phyloP scores from a whole-genome alignment of 169 alveolate genomes.

The Plasmodium sp. region DNA sequence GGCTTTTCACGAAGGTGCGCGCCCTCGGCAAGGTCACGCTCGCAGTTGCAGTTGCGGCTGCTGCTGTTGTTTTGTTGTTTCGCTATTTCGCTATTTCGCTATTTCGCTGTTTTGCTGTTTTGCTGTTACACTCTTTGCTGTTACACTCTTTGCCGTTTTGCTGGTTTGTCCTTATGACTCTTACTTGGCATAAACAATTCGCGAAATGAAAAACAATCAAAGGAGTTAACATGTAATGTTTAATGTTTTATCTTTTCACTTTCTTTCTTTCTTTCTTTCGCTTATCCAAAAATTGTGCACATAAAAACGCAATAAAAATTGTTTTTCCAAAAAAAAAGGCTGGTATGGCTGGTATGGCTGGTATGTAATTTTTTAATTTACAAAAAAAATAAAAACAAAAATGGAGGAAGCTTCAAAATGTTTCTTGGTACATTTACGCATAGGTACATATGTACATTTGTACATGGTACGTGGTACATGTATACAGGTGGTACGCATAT shows the following conservation, averaged over 20 bases:
- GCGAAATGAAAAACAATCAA: neutral
- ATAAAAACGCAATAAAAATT: neutral
- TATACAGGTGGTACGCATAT: neutral
- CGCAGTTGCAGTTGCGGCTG: neutral
- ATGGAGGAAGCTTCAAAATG: neutral
- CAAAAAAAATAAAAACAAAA: neutral
- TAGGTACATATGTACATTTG: neutral
- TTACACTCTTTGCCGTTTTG: neutral
- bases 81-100: too few relatives aligned
- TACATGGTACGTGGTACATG: neutral
- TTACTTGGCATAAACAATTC: neutral
- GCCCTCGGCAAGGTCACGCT: neutral
- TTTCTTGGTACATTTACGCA: neutral
- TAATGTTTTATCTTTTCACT: neutral
- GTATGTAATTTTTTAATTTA: neutral
- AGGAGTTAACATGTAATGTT: neutral
- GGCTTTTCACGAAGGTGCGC: neutral
- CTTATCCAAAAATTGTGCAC: neutral
- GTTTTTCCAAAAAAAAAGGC: neutral
- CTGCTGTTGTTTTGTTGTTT: neutral
- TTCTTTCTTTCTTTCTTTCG: neutral
- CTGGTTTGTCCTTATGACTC: neutral
- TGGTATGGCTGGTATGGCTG: neutral
- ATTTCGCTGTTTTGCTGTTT: neutral
- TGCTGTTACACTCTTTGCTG: too few relatives aligned